A percentile compares a stretch with the other conserved stretches of the same genome.
Evolutionary conservation across 768 basidiomycete species (phyloP).

Genomic region (Agaricus bisporus): DNA sequence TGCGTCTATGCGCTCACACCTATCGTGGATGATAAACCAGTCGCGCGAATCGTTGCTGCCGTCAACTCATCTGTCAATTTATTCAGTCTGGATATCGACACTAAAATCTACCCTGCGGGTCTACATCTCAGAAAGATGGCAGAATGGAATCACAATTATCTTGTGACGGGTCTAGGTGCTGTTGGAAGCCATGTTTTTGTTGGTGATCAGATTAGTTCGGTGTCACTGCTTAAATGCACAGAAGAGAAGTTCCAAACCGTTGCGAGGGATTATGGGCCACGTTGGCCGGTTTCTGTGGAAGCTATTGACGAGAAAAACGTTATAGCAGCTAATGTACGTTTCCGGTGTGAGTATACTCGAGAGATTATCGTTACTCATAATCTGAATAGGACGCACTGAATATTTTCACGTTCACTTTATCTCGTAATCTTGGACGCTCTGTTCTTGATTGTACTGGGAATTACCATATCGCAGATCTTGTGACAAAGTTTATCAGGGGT

Average conservation of each 20-base stretch:
- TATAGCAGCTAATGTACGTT: conserved; percentile 68
- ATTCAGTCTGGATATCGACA: conserved; percentile 32
- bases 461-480: conserved; percentile 71
- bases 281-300: conserved; percentile 69
- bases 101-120: conserved; percentile 22
- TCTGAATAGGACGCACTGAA: conserved; percentile 54
- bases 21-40: conserved; percentile 30
- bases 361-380: background rate
- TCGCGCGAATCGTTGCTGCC: conserved; percentile 45
- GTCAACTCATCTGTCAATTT: conserved; percentile 70
- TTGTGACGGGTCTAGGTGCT: conserved; percentile 61
- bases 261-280: conserved; percentile 69
- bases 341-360: background rate
- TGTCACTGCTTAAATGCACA: conserved; percentile 57
- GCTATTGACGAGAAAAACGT: conserved; percentile 46
- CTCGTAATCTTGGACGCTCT: conserved; percentile 32
- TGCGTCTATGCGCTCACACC: conserved; percentile 62
- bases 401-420: conserved; percentile 55
- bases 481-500: conserved; percentile 74
- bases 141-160: conserved; percentile 79
- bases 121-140: conserved; percentile 37
- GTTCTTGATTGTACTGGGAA: conserved; percentile 59
- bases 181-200: conserved; percentile 51
- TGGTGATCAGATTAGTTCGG: conserved; percentile 79
- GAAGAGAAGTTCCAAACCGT: conserved; percentile 41